Evolutionary conservation across 495 filamentous ascomycete species (phyloP), one percentile per base, ranked within the genome.

Genomic region (Neurospora sp.): DNA sequence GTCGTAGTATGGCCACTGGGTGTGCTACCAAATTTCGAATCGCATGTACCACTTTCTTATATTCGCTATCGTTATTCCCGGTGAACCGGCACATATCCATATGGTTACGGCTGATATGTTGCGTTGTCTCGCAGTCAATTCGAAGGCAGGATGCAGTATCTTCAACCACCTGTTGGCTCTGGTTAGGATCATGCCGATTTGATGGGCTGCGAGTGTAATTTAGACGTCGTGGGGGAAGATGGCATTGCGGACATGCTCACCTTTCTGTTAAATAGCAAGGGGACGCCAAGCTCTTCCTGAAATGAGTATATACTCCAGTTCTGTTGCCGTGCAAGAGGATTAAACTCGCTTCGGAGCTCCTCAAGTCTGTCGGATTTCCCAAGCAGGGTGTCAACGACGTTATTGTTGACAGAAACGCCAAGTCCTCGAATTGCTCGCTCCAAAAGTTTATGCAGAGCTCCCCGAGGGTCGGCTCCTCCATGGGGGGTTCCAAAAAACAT

Each of bases 401-500:
- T 66, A 41, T 78, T 44, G 38, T 77, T 76, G n/a, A 72, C 75
- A 75, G 72, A 69, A 75, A 82, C 72, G 7, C 82, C 80, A 11
- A 69, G 14, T n/a, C 46, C 74, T 41, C 78, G 78, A 27, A 75
- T 46, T 11, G 77, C 14, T 5, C 14, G 76, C 70, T 76, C 74
- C 70, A 44, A 74, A 73, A 69, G 70, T 18, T 41, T 70, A 6
- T 62, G 77, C 16, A 72, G 75, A 42, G 72, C 38, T 16, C 70
- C 40, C 2, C 79, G 78, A 14, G 79, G 79, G 48, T 81, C 78
- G 12, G 78, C 78, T 23, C 83, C 82, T 48, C 76, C 73, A 66
- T 86, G 83, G n/a, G 83, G 83, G 5, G 84, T 85, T 7, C 83
- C 83, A 59, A 85, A 84, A 44, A 85, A 85, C 12, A 85, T 70